A percentile compares a stretch with the other conserved stretches of the same genome.
Conservation (phyloP, 116 monocot species). For the Papilionanthe hybrid region DNA sequence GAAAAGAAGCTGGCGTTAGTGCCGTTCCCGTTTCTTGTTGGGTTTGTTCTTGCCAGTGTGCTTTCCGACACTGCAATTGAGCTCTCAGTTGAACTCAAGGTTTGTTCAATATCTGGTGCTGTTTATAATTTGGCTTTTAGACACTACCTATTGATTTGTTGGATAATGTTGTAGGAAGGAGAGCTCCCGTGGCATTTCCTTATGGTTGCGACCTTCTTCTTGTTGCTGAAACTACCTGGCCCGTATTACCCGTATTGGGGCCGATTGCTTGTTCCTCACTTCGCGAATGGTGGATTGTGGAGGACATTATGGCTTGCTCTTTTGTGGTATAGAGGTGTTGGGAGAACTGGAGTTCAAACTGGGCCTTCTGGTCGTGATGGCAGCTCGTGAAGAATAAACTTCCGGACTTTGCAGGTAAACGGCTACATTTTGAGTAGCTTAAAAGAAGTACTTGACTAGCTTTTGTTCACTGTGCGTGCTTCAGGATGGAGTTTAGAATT, state of each 20-base stretch:
- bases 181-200: slow-evolving; percentile 52
- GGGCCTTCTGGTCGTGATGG: not conserved
- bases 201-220: slow-evolving; percentile 44
- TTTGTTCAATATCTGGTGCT: slow-evolving; percentile 7
- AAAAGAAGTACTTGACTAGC: not conserved
- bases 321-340: slow-evolving; percentile 40
- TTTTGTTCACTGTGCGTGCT: slow-evolving; percentile 2
- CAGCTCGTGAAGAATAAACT: not conserved
- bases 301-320: slow-evolving; percentile 50
- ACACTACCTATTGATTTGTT: not conserved
- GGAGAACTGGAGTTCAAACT: not conserved
- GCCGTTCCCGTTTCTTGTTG: slow-evolving; percentile 51
- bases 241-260: slow-evolving; percentile 78
- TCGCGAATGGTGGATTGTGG: slow-evolving; percentile 83
- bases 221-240: slow-evolving; percentile 66
- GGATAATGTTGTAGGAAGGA: slow-evolving; percentile 35
- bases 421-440: not conserved
- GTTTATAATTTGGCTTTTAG: not conserved
- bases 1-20: slow-evolving; percentile 56
- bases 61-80: slow-evolving; percentile 29
- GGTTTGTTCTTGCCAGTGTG: slow-evolving; percentile 40
- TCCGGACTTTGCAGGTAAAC: not conserved
- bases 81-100: slow-evolving; percentile 32
- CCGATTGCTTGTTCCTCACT: slow-evolving; percentile 60
- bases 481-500: not conserved